A percentile compares a stretch with the other conserved stretches of the same genome.
phyloP scores from a whole-genome alignment of 345 rosid species.

The Gossypium arboreum region DNA sequence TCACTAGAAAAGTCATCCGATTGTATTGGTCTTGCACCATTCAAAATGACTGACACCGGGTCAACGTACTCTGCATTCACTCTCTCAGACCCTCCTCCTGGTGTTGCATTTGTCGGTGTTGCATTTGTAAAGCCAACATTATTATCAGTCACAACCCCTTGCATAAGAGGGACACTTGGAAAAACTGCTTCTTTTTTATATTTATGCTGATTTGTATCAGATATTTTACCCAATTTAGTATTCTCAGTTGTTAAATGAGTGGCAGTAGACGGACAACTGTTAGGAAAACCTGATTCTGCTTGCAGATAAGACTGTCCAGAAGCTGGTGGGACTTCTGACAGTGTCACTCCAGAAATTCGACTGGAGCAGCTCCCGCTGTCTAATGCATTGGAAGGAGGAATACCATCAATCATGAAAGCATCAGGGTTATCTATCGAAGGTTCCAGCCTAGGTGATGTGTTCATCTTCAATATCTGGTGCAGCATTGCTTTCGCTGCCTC shows the following conservation, averaged over 20 bases:
- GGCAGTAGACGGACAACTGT: slow-evolving; percentile 17
- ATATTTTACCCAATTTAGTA: slow-evolving; percentile 16
- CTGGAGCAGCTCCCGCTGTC: slow-evolving; percentile 35
- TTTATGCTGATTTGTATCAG: slow-evolving; percentile 16
- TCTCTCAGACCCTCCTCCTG: slow-evolving; percentile 32
- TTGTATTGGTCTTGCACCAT: slow-evolving; percentile 32
- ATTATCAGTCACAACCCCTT: slow-evolving; percentile 34
- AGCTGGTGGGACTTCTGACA: slow-evolving; percentile 39
- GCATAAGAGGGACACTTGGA: slow-evolving; percentile 30
- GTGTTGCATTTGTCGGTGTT: slow-evolving; percentile 38
- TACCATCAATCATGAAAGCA: slow-evolving; percentile 40
- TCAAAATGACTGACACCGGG: slow-evolving; percentile 35
- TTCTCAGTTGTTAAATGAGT: slow-evolving; percentile 18
- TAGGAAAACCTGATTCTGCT: slow-evolving; percentile 32
- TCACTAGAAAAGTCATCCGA: slow-evolving; percentile 39
- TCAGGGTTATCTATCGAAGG: slow-evolving; percentile 38
- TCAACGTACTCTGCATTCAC: slow-evolving; percentile 42
- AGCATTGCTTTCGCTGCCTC: slow-evolving; percentile 73
- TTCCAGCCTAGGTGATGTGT: slow-evolving; percentile 45
- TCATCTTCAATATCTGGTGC: slow-evolving; percentile 50
- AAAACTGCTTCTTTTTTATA: slow-evolving; percentile 26
- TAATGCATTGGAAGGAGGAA: slow-evolving; percentile 31
- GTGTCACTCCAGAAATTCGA: slow-evolving; percentile 38
- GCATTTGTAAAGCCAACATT: slow-evolving; percentile 36
- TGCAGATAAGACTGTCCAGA: slow-evolving; percentile 31